Conservation (phyloP, 306 rosid species). For the Pachyrhizus erosus region DNA sequence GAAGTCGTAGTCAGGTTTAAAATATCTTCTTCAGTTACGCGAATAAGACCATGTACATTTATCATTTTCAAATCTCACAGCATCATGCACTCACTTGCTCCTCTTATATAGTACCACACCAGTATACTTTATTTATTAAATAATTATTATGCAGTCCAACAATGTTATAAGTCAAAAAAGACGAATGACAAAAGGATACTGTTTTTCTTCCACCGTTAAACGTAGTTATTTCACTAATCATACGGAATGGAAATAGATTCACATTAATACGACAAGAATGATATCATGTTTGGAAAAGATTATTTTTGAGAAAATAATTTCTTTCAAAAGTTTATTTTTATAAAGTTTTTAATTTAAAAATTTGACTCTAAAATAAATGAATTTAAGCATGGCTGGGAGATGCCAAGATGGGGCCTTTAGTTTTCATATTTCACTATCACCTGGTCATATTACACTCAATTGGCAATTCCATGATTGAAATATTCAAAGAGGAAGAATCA, state of each 20-base stretch:
- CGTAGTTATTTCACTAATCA: not conserved
- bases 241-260: not conserved
- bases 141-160: not conserved
- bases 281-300: not conserved
- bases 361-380: not conserved
- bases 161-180: not conserved
- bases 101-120: not conserved
- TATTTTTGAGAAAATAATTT: not conserved
- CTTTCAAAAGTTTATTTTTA: not conserved
- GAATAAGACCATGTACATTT: not conserved
- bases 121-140: not conserved
- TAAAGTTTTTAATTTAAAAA: not conserved
- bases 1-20: too few relatives aligned
- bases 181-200: not conserved
- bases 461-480: conserved; percentile 35
- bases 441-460: conserved; percentile 8
- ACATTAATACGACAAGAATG: too few relatives aligned
- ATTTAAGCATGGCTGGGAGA: not conserved
- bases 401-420: not conserved
- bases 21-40: too few relatives aligned
- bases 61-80: not conserved
- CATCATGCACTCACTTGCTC: not conserved
- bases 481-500: conserved; percentile 36
- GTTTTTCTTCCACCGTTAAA: not conserved
- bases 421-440: conserved; percentile 27